A percentile compares a stretch with the other conserved stretches of the same genome.
Conservation (phyloP, 2,329 filamentous ascomycete species). For the Sporothrix dimorphospora region DNA sequence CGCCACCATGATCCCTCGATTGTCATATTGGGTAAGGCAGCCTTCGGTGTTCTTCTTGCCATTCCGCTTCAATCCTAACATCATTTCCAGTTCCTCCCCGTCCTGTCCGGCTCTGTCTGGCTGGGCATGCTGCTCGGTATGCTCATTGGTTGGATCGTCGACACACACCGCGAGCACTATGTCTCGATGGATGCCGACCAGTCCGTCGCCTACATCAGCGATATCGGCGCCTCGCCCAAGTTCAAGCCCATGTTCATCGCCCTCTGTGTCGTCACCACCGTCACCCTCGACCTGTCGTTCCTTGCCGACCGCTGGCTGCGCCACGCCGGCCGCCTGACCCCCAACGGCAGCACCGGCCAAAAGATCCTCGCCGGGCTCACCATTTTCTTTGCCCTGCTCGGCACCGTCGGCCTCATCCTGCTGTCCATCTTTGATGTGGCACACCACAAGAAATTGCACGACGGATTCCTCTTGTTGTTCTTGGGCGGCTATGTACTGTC, state of each 20-base stretch:
- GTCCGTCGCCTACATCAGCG: constrained; percentile 72
- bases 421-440: constrained; percentile 84
- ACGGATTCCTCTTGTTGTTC: constrained; percentile 79
- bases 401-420: constrained; percentile 78
- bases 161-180: constrained; percentile 59
- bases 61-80: not conserved
- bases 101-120: constrained; percentile 69
- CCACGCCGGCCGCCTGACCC: constrained; percentile 76
- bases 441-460: constrained; percentile 68
- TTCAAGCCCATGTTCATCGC: constrained; percentile 80
- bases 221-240: constrained; percentile 58
- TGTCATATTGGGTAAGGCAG: constrained; percentile 30
- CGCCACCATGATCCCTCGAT: constrained; percentile 16
- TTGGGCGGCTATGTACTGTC: constrained; percentile 83
- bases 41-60: not conserved
- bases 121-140: constrained; percentile 69
- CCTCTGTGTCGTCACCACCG: constrained; percentile 69
- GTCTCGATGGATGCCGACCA: constrained; percentile 62
- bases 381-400: constrained; percentile 71
- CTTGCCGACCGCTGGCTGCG: constrained; percentile 81
- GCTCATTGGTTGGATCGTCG: constrained; percentile 69
- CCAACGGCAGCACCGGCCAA: constrained; percentile 67
- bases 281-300: constrained; percentile 82
- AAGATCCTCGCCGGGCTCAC: constrained; percentile 64
- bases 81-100: constrained; percentile 65